Conservation (phyloP, 805 yeast species). For the Cyberlindnera veronae region DNA sequence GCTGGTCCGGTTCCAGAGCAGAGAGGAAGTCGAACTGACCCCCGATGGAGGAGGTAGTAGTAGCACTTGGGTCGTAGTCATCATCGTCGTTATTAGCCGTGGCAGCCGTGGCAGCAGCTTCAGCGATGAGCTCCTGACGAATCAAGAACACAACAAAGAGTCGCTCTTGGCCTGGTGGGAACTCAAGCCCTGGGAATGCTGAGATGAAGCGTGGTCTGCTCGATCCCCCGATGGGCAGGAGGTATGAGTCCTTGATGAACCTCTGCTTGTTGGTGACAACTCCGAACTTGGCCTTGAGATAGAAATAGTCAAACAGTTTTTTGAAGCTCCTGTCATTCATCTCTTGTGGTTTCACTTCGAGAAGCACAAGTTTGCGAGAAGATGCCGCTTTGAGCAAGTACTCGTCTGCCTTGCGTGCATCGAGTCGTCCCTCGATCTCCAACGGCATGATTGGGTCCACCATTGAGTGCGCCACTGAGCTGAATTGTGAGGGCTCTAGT, state of each 20-base stretch:
- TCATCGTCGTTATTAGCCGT: too few relatives aligned
- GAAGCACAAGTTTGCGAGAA: conserved; percentile 51
- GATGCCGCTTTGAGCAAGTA: conserved; percentile 48
- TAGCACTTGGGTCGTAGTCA: conserved; percentile 4
- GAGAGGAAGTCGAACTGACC: conserved; percentile 19
- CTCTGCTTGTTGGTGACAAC: conserved; percentile 38
- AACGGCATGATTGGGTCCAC: conserved; percentile 32
- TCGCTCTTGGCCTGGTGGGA: conserved; percentile 6
- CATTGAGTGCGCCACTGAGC: conserved; percentile 12
- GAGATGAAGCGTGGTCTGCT: conserved; percentile 22
- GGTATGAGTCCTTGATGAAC: conserved; percentile 45
- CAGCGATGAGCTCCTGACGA: conserved; percentile 20
- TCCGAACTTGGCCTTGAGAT: conserved; percentile 38
- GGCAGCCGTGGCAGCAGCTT: too few relatives aligned
- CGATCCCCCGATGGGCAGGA: conserved; percentile 32
- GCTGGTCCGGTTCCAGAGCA: conserved; percentile 16
- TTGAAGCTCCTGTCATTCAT: conserved; percentile 21
- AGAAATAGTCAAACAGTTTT: conserved; percentile 33
- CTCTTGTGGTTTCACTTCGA: conserved; percentile 36
- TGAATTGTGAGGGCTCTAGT: conserved; percentile 26
- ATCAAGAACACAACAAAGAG: conserved; percentile 22
- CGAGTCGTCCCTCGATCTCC: conserved; percentile 62
- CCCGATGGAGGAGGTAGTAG: background rate
- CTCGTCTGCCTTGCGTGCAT: conserved; percentile 46
- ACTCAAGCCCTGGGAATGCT: conserved; percentile 3